Evolutionary conservation across 805 yeast genomes (phyloP), one percentile per base, ranked within the genome.

Genomic region (Cyberlindnera amylophila): DNA sequence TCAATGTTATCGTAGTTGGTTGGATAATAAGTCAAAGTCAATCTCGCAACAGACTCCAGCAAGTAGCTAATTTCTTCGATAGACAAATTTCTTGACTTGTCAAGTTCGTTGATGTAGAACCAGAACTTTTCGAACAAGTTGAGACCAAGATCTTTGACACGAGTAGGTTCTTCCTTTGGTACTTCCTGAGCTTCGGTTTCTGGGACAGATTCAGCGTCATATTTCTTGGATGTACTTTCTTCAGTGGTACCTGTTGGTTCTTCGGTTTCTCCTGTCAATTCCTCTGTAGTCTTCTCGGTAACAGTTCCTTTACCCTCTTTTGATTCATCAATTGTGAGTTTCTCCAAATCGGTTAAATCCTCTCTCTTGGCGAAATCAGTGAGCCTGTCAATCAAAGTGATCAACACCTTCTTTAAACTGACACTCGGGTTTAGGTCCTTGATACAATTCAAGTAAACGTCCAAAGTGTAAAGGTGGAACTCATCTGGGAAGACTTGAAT

Each of bases 401-500:
- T 64, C 24, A 90, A 69, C 26, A 90, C 74, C 42, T 76, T 81
- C 33, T 80, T 75, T 42, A 84, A 71, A 34, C 79, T 73, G n/a
- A 87, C 84, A 35, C 74, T 71, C 1, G 93, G 89, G 57, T 79
- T 81, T 46, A 93, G 67, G 43, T 77, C 72, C 41, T 81, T 64
- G 16, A 87, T 75, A 1, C 90, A 79, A 24, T 72, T 73, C 51
- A 93, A 70, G 50, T 86, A 78, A 26, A 67, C 65, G 40, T 81
- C 80, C 52, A 93, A 68, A 0, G 96, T 86, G 16, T 72, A 72
- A 46, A 89, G 65, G 56, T 93, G 98, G 61, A 84, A 91, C 49
- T 85, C 87, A 56, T 87, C 96, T 1, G 98, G 97, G 67, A 93
- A 93, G 2, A 90, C 95, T 60, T 91, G 97, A 42, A 90, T 83